A percentile compares a stretch with the other conserved stretches of the same genome.
These are phyloP conservation scores for Cochlearia excelsa DNA, from an alignment of 345 rosid genomes.

Conservation along the genomic window DNA sequence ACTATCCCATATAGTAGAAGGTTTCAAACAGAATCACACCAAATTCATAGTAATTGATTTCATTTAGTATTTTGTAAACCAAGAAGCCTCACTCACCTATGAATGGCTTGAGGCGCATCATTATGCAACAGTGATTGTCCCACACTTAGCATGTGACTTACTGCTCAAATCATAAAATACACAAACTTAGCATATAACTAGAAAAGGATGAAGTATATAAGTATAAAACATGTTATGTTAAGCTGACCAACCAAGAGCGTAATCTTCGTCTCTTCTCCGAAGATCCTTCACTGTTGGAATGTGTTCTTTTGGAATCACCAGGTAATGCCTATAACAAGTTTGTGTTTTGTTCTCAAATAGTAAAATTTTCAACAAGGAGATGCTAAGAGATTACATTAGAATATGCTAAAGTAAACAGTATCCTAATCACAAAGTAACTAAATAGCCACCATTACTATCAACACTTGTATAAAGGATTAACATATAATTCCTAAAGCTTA, in stretches of 20 bases:
- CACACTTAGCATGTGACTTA: slow-evolving; percentile 70
- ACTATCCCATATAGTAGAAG: background rate
- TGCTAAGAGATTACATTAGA: slow-evolving; percentile 6
- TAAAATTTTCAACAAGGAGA: background rate
- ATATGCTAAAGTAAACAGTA: background rate
- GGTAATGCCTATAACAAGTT: slow-evolving; percentile 58
- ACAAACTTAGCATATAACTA: background rate
- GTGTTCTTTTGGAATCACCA: slow-evolving; percentile 76
- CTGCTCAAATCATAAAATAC: slow-evolving; percentile 38
- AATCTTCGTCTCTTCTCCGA: slow-evolving; percentile 62
- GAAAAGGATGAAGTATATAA: too few species aligned
- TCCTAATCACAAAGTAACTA: background rate
- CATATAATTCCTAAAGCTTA: background rate
- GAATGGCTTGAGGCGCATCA: slow-evolving; percentile 60
- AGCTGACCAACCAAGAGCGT: slow-evolving; percentile 49
- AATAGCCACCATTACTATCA: background rate
- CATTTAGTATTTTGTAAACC: background rate
- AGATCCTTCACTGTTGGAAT: slow-evolving; percentile 72
- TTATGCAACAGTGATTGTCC: slow-evolving; percentile 57
- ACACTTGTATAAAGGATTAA: background rate
- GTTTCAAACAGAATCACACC: background rate
- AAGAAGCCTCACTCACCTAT: slow-evolving; percentile 43
- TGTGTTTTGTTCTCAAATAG: background rate
- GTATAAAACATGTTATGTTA: background rate
- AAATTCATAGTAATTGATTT: too few species aligned